Percentiles rank a stretch among this genome's conserved stretches.
Conservation (phyloP, 192 early-diverging fungal genomes). For the Podila clonocystis region DNA sequence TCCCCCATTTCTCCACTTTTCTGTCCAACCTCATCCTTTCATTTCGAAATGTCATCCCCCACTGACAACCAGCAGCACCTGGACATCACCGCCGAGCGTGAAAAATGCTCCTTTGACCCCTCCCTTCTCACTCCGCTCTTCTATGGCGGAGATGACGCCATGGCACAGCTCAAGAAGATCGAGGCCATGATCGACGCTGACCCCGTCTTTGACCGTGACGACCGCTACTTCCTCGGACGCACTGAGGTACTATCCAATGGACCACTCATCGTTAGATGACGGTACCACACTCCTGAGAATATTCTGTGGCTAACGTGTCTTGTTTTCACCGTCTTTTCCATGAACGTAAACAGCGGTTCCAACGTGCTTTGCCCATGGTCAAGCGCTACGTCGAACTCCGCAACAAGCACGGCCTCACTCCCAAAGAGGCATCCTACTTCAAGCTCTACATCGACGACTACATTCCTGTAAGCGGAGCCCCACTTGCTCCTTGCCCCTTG, state of each 20-base stretch:
- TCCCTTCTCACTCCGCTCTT: constrained; percentile 51
- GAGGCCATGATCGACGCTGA: constrained; percentile 56
- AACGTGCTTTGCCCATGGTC: constrained; percentile 54
- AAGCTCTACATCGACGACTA: constrained; percentile 63
- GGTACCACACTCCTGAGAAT: neutral
- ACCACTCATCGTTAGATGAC: too few species aligned
- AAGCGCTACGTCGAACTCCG: constrained; percentile 58
- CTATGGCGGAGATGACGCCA: constrained; percentile 53
- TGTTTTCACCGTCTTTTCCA: neutral
- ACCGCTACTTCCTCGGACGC: constrained; percentile 61
- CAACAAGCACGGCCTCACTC: constrained; percentile 54
- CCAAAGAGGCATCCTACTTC: constrained; percentile 49
- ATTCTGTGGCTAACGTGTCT: neutral
- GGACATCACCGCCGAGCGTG: constrained; percentile 57
- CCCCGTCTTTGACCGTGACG: constrained; percentile 53
- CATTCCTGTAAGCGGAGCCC: constrained; percentile 32
- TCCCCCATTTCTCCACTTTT: too few species aligned
- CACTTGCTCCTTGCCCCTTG: neutral
- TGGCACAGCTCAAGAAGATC: constrained; percentile 38
- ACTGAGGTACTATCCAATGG: constrained; percentile 35
- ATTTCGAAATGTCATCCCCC: neutral
- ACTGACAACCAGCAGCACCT: constrained; percentile 38
- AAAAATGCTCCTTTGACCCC: constrained; percentile 54
- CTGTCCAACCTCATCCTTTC: neutral
- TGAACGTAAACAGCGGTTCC: constrained; percentile 42